A percentile compares a stretch with the other conserved stretches of the same genome.
phyloP scores from a whole-genome alignment of 2,329 filamentous ascomycete genomes.

The Xylariaceae sp. region DNA sequence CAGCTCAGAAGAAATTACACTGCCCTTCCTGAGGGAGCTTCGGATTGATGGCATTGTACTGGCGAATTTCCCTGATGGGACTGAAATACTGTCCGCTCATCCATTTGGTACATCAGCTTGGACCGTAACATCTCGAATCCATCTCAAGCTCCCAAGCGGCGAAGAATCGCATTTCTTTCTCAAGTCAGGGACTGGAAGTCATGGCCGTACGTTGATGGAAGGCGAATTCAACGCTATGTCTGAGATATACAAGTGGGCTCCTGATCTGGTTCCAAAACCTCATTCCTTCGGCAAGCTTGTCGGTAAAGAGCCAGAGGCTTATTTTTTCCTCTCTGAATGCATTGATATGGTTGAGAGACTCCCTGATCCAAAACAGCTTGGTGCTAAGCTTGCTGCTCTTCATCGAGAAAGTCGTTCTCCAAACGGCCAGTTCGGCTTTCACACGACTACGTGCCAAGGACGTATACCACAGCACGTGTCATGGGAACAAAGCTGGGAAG shows the following conservation, averaged over 20 bases:
- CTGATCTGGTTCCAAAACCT: constrained; percentile 5
- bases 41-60: constrained; percentile 3
- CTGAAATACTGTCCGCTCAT: constrained; percentile 1
- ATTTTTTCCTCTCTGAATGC: background rate
- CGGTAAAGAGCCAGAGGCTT: background rate
- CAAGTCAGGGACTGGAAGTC: constrained; percentile 4
- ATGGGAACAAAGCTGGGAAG: background rate
- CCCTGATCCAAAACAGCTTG: background rate
- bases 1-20: too few relatives aligned
- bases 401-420: constrained; percentile 1
- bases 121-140: constrained; percentile 1
- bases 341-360: background rate
- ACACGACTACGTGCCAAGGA: constrained; percentile 3
- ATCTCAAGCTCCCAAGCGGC: constrained; percentile 2
- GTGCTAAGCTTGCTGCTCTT: background rate
- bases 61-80: background rate
- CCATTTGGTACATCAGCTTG: constrained; percentile 1
- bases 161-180: constrained; percentile 1
- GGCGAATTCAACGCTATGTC: constrained; percentile 6
- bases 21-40: constrained; percentile 1
- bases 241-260: constrained; percentile 5
- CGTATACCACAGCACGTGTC: background rate
- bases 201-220: constrained; percentile 2
- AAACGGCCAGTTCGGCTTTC: constrained; percentile 7
- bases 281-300: constrained; percentile 2